Evolutionary conservation across 805 yeast genomes (phyloP).

Genomic region (Kuraishia cidri): DNA sequence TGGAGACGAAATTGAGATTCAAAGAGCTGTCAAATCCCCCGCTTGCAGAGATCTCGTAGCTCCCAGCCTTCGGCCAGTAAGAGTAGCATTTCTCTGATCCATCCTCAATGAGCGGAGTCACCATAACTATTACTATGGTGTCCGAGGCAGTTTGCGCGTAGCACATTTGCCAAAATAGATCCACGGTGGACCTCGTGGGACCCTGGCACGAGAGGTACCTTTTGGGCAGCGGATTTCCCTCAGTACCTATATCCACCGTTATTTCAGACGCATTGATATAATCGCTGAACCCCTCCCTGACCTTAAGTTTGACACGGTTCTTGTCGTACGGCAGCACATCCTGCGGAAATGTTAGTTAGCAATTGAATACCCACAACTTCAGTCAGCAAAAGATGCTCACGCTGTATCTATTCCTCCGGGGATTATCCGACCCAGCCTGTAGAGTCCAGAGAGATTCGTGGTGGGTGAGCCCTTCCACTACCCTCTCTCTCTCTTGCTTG

Average conservation of each 20-base stretch:
- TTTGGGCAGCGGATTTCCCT: slow-evolving; percentile 4
- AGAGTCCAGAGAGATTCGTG: too few relatives aligned
- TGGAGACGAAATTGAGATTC: slow-evolving; percentile 4
- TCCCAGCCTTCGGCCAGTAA: slow-evolving; percentile 23
- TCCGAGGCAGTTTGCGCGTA: slow-evolving; percentile 11
- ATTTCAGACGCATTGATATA: slow-evolving; percentile 29
- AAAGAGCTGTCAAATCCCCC: slow-evolving; percentile 5
- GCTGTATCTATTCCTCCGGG: neutral
- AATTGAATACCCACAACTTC: too few relatives aligned
- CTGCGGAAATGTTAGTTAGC: slow-evolving; percentile 3
- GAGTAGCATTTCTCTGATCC: slow-evolving; percentile 28
- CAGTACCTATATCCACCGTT: slow-evolving; percentile 7
- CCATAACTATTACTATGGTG: slow-evolving; percentile 52
- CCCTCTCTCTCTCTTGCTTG: too few relatives aligned
- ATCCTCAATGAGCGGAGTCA: slow-evolving; percentile 51
- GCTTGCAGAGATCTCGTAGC: slow-evolving; percentile 1
- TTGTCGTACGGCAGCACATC: slow-evolving; percentile 3
- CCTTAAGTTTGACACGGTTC: neutral
- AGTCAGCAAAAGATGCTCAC: too few relatives aligned
- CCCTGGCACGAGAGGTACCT: slow-evolving; percentile 71
- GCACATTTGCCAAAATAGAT: slow-evolving; percentile 37
- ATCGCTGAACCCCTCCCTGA: neutral
- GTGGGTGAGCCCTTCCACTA: too few relatives aligned
- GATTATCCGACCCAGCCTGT: too few relatives aligned
- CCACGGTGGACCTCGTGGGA: slow-evolving; percentile 29